A percentile compares a stretch with the other conserved stretches of the same genome.
Conservation (phyloP, 2,329 filamentous ascomycete species). For the Dactylellina parvicollis region DNA sequence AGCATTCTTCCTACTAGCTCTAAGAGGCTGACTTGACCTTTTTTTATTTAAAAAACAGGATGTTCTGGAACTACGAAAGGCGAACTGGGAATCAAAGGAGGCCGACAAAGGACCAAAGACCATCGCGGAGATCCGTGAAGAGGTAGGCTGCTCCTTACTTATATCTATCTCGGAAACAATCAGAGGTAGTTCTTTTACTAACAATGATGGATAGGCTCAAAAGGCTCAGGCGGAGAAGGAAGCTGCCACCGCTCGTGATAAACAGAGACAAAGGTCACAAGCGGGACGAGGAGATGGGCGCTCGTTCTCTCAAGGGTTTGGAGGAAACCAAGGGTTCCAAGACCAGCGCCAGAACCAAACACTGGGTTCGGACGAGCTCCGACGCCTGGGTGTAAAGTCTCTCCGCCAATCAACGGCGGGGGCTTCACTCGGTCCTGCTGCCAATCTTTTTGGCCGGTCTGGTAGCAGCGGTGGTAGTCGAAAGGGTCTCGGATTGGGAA, state of each 20-base stretch:
- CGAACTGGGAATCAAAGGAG: constrained; percentile 86
- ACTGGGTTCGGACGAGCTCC: constrained; percentile 89
- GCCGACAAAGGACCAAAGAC: constrained; percentile 95
- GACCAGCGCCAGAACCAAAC: constrained; percentile 78
- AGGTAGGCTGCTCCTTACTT: constrained; percentile 64
- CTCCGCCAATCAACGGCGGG: constrained; percentile 71
- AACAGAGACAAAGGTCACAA: constrained; percentile 73
- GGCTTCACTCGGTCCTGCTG: constrained; percentile 78
- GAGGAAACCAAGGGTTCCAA: constrained; percentile 71
- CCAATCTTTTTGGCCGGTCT: constrained; percentile 91
- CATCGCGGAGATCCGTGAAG: constrained; percentile 86
- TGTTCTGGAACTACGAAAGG: constrained; percentile 81
- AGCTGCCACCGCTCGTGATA: constrained; percentile 65
- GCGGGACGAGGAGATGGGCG: constrained; percentile 88
- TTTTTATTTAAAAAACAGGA: constrained; percentile 66
- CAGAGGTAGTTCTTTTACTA: neutral
- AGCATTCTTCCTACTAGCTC: too few species aligned
- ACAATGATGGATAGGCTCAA: constrained; percentile 65
- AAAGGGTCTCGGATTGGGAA: constrained; percentile 75
- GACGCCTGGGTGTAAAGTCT: constrained; percentile 77
- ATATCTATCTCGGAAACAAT: neutral
- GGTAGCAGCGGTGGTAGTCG: constrained; percentile 71
- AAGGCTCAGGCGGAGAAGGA: constrained; percentile 85
- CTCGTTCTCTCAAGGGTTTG: constrained; percentile 76
- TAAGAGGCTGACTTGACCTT: too few species aligned